Base-by-base conservation (phyloP, 257 asterid genomes). In the Lithospermum erythrorhizon region DNA sequence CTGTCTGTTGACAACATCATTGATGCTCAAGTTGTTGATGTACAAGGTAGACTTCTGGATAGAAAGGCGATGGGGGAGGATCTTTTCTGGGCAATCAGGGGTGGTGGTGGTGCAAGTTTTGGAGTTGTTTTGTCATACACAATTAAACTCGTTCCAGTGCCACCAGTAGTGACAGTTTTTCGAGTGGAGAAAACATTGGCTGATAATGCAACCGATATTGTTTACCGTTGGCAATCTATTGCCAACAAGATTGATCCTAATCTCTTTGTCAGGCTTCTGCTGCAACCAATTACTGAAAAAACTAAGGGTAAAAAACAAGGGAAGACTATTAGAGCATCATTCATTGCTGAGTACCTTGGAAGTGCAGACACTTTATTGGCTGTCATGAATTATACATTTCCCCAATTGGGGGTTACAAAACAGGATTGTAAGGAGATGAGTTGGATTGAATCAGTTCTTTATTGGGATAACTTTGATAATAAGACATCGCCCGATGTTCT, bases 71-170 rank as follows among this genome's bases (percentile, higher is more conserved):
- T 71, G 83, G 80, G 80, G 0, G 73, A 68, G 32, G 83, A 78
- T 27, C 67, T 78, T 2, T 78, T 78, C 41, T 78, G 80, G 83
- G 83, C 80, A 3, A 78, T 78, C 18, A 49, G 27, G 2, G 80
- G 83, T 3, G 80, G 83, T 16, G 83, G 83, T 10, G 83, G 78
- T 6, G 78, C 73, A 0, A 74, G 83, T 47, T 78, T 74, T 37
- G 75, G 78, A 3, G 76, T 78, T 9, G 51, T 78, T 1, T 30
- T 78, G 32, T 25, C 82, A 0, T 77, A 64, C 68, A 59, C 57
- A 18, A 25, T 78, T 17, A 52, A 57, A 35, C 78, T 78, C 0
- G 75, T 78, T 16, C 55, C 19, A 0, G 80, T 74, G 7, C 80
- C 80, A 13, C 61, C 61, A 0, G 49, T 22, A 0, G 74, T 69